A percentile compares a stretch with the other conserved stretches of the same genome.
Evolutionary conservation across 805 yeast species (phyloP).

Genomic region (Myxozyma vanderwaltii): DNA sequence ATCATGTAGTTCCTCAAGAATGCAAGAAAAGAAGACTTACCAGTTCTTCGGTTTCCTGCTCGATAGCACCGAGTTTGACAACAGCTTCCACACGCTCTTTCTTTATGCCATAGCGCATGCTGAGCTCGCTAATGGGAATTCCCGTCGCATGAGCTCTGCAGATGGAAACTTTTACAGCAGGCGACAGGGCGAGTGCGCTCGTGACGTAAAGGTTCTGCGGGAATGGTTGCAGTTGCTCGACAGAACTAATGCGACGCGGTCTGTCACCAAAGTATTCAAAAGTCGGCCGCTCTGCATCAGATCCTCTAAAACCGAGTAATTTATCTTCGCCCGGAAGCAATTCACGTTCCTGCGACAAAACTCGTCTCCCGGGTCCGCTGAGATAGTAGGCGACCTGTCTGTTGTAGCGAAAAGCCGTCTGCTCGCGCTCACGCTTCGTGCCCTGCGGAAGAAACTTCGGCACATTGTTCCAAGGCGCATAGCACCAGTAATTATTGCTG

Average conservation of each 20-base stretch:
- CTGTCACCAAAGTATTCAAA: background rate
- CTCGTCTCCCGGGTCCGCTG: constrained; percentile 35
- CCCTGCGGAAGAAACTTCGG: constrained; percentile 31
- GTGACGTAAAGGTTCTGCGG: constrained; percentile 70
- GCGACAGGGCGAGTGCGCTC: constrained; percentile 64
- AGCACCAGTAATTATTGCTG: constrained; percentile 16
- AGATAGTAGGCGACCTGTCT: constrained; percentile 11
- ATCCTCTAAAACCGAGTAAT: background rate
- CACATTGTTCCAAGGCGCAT: constrained; percentile 31
- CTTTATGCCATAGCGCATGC: constrained; percentile 76
- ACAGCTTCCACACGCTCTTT: constrained; percentile 90
- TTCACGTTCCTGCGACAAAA: constrained; percentile 29
- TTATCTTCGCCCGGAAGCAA: constrained; percentile 1
- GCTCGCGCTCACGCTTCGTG: background rate
- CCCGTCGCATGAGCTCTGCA: constrained; percentile 58
- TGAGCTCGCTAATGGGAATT: constrained; percentile 73
- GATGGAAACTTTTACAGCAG: constrained; percentile 61
- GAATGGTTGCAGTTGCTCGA: constrained; percentile 61
- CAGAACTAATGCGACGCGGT: constrained; percentile 1
- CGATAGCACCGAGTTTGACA: constrained; percentile 64
- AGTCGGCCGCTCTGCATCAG: background rate
- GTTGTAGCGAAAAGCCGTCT: background rate
- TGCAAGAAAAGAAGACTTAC: constrained; percentile 50
- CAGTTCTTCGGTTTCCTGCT: constrained; percentile 58
- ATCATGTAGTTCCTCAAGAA: constrained; percentile 42